phyloP scores from a whole-genome alignment of 495 filamentous ascomycete genomes.

The Neurospora hispaniola region DNA sequence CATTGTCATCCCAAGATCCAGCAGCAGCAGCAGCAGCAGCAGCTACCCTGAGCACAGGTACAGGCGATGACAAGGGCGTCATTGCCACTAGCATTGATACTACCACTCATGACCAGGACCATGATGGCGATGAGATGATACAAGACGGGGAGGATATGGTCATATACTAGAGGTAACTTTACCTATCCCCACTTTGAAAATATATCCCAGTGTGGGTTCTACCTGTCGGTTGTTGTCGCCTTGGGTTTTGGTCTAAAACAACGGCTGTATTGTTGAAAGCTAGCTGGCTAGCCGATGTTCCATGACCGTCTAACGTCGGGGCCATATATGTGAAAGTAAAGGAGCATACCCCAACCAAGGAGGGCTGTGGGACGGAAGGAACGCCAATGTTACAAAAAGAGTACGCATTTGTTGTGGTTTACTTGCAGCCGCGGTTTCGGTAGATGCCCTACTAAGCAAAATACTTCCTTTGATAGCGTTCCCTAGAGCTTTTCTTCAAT shows the following conservation, averaged over 20 bases:
- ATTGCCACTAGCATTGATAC: background rate
- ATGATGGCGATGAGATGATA: constrained; percentile 60
- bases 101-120: constrained; percentile 37
- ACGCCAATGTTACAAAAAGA: background rate
- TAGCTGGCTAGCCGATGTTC: background rate
- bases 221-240: background rate
- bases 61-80: background rate
- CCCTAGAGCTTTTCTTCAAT: background rate
- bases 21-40: constrained; percentile 13
- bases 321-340: background rate
- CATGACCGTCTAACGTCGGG: background rate
- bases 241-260: background rate
- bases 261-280: background rate
- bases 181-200: constrained; percentile 10
- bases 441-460: background rate
- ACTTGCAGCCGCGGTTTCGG: background rate
- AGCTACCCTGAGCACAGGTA: background rate
- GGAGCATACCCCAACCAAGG: background rate
- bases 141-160: constrained; percentile 78
- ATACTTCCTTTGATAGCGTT: background rate
- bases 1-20: constrained; percentile 9
- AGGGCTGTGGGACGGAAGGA: background rate
- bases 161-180: constrained; percentile 50
- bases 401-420: background rate
- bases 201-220: background rate